Percentiles rank a stretch among this genome's conserved stretches.
These are phyloP conservation scores for Calonectria leucothoes DNA, from an alignment of 2,329 filamentous ascomycete species.

Conservation along the genomic window DNA sequence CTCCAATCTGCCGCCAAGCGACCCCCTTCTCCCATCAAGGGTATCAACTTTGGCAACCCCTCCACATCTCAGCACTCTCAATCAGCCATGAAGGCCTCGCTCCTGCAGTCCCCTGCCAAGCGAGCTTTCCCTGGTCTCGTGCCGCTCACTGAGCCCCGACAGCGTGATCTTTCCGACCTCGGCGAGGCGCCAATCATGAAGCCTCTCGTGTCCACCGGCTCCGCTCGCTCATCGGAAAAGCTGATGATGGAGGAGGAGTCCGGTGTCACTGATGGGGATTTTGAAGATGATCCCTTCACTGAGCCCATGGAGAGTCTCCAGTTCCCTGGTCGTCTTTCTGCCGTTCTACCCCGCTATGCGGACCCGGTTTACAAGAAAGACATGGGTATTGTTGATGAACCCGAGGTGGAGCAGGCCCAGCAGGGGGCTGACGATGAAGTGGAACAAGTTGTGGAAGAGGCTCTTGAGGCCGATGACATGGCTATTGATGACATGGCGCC, in stretches of 20 bases:
- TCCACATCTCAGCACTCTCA: conserved; percentile 44
- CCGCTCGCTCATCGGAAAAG: conserved; percentile 48
- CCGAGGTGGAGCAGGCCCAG: conserved; percentile 19
- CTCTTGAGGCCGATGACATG: conserved; percentile 38
- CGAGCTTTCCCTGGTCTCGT: conserved; percentile 51
- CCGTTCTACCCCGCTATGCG: conserved; percentile 56
- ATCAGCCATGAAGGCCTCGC: conserved; percentile 57
- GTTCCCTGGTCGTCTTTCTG: conserved; percentile 60
- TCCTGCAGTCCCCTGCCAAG: conserved; percentile 65
- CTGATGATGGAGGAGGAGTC: conserved; percentile 51
- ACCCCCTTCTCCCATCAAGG: conserved; percentile 57
- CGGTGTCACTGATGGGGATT: conserved; percentile 33
- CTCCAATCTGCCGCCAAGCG: conserved; percentile 65
- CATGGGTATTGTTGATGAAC: conserved; percentile 45
- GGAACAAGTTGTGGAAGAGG: conserved; percentile 15
- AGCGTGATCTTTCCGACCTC: conserved; percentile 30
- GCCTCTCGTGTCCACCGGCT: conserved; percentile 47
- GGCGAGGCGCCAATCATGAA: conserved; percentile 50
- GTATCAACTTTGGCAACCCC: conserved; percentile 43
- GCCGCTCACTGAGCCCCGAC: conserved; percentile 44
- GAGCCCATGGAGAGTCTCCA: conserved; percentile 49
- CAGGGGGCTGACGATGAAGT: conserved; percentile 11
- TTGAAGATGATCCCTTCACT: conserved; percentile 46
- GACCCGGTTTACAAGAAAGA: conserved; percentile 53
- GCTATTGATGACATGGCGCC: conserved; percentile 33